These are phyloP conservation scores for Bipolaris oryzae DNA, from an alignment of 2,329 filamentous ascomycete genomes.

Conservation along the genomic window DNA sequence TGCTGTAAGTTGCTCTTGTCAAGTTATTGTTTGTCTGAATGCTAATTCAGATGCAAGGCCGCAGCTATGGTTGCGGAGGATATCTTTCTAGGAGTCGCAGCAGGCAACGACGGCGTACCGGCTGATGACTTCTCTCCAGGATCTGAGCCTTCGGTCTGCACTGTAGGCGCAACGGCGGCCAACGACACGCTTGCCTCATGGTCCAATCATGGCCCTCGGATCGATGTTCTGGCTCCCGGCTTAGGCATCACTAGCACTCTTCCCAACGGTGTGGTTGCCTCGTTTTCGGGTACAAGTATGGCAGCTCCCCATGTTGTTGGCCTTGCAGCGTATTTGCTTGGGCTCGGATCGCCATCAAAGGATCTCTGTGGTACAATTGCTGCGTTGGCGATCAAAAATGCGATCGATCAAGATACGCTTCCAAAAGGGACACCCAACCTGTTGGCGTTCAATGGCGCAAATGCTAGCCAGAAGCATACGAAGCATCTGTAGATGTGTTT, in stretches of 20 bases:
- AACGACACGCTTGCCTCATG: constrained; percentile 40
- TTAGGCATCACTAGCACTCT: constrained; percentile 54
- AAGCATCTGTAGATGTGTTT: neutral
- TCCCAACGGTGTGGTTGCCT: constrained; percentile 45
- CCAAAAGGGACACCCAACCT: constrained; percentile 54
- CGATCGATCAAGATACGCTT: constrained; percentile 47
- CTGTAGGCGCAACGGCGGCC: constrained; percentile 46
- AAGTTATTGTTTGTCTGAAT: neutral
- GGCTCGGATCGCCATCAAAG: constrained; percentile 44
- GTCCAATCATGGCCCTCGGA: constrained; percentile 45
- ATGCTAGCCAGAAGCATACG: neutral
- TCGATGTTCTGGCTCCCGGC: constrained; percentile 49
- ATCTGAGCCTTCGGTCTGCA: constrained; percentile 45
- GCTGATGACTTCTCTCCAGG: constrained; percentile 41
- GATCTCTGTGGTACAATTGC: constrained; percentile 56
- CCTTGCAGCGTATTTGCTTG: constrained; percentile 70
- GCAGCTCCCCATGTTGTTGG: constrained; percentile 73
- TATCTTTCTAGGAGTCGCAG: constrained; percentile 47
- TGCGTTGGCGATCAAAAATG: constrained; percentile 47
- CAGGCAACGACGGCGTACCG: constrained; percentile 44
- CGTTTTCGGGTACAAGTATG: constrained; percentile 68
- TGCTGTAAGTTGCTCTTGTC: constrained; percentile 17
- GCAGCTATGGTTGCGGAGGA: constrained; percentile 41
- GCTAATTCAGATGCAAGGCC: constrained; percentile 26
- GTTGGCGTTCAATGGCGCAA: constrained; percentile 58